Percentiles rank a stretch among this genome's conserved stretches.
Evolutionary conservation across 371 early-diverging fungal species (phyloP).

Genomic region (Mortierella sp.): DNA sequence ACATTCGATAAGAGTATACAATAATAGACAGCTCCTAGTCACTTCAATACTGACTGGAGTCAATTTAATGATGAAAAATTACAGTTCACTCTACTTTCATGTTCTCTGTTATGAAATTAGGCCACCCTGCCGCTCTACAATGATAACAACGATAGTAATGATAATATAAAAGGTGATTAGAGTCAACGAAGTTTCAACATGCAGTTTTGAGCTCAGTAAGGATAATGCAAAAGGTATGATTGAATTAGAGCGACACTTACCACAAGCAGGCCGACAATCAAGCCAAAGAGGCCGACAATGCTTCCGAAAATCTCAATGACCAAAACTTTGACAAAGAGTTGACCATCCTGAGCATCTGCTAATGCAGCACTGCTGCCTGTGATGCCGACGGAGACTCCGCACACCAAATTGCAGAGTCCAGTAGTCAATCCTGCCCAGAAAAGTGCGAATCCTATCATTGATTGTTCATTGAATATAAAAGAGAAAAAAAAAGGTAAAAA

Average conservation of each 20-base stretch:
- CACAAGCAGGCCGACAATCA: constrained; percentile 85
- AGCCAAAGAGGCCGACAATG: constrained; percentile 96
- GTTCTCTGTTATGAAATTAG: constrained; percentile 7
- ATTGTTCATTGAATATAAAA: no score
- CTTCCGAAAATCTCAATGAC: constrained; percentile 98
- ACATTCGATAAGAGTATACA: background rate
- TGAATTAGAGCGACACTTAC: constrained; percentile 59
- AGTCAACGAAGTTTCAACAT: background rate
- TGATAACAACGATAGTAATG: background rate
- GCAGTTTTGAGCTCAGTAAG: background rate
- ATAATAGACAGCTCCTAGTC: background rate
- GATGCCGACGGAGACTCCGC: constrained; percentile 96
- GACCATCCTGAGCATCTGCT: constrained; percentile 96
- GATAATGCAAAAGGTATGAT: background rate
- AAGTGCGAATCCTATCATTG: constrained; percentile 81
- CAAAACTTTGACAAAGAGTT: constrained; percentile 95
- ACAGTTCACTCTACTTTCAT: background rate
- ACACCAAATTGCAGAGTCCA: constrained; percentile 93
- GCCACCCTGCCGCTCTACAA: constrained; percentile 51
- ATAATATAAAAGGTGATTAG: background rate
- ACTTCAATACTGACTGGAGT: background rate
- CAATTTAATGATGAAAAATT: background rate
- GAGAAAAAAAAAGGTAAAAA: no score
- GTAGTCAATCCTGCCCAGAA: constrained; percentile 98
- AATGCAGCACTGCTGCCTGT: constrained; percentile 94